Base-by-base conservation (phyloP, 192 early-diverging fungal genomes). In the Coemansia furcata region DNA sequence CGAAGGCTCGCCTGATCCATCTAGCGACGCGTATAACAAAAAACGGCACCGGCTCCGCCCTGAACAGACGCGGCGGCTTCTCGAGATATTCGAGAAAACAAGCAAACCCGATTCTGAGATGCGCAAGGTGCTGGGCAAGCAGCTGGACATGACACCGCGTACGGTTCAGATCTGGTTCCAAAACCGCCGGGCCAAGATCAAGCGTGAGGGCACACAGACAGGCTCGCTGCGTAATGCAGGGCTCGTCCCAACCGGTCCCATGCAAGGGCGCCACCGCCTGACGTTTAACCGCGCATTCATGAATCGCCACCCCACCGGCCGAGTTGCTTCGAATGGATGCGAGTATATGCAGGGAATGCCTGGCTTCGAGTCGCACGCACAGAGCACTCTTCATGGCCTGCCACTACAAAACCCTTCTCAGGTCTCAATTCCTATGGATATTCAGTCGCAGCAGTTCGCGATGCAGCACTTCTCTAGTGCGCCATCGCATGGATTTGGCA, bases 151-250 rank as follows among this genome's bases (percentile, higher is more conserved):
- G 85, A 85, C 87, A 29, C 85, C 91, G 1, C 81, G 91, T 40
- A 89, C 86, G 1, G 86, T 93, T 26, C 92, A 93, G 67, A 88
- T 93, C 29, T 93, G 92, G 94, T 94, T 94, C 79, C 93, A 94
- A 69, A 94, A 94, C 72, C 87, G 92, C 19, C 84, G 94, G 38
- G 94, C 94, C 36, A 96, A 96, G 76, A 84, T 89, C 47, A 94
- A 94, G 77, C 83, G 88, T 38, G 88, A 93, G 63, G 79, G 75
- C 68, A 55, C 46, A 36, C 57, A 72, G 1, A 17, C 69, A 3
- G 60, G 57, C 35, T 29, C 69, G 15, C 60, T 69, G 46, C 46
- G 60, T 5, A 37, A 26, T 29, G 52, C 66, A 8, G 67, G 66
- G n/a, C 60, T 60, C 54, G 67, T 62, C 26, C 42, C 60, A 29